phyloP scores from a whole-genome alignment of 108 stramenopile genomes.

The Skeletonema potamos region DNA sequence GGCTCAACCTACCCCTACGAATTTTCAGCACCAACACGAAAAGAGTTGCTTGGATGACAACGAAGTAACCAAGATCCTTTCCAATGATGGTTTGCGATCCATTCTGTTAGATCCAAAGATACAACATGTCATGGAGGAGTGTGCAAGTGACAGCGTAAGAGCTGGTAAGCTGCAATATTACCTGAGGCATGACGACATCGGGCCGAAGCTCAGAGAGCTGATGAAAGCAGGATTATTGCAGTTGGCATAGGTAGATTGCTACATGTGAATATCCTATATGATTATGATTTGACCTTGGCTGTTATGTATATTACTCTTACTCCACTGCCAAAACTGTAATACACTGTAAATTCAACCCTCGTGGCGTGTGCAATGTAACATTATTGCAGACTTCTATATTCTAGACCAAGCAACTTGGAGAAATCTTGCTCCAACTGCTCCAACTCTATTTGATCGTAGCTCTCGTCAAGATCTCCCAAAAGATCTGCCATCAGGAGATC shows the following conservation, averaged over 20 bases:
- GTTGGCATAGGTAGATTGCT: constrained; percentile 26
- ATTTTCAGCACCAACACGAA: not conserved
- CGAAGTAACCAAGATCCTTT: constrained; percentile 33
- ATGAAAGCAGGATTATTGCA: constrained; percentile 46
- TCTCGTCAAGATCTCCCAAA: not conserved
- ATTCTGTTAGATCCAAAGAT: constrained; percentile 50
- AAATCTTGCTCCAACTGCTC: too few relatives aligned
- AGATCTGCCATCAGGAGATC: not conserved
- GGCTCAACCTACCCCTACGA: not conserved
- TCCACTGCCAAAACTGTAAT: too few relatives aligned
- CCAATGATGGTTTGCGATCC: constrained; percentile 39
- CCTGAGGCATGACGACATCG: constrained; percentile 41
- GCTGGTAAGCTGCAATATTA: constrained; percentile 32
- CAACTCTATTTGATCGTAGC: not conserved
- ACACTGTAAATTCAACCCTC: too few relatives aligned
- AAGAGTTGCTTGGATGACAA: not conserved
- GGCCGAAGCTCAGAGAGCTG: constrained; percentile 45
- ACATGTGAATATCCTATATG: too few relatives aligned
- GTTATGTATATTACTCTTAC: too few relatives aligned
- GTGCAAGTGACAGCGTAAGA: constrained; percentile 9
- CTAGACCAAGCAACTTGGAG: too few relatives aligned
- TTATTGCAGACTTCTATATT: too few relatives aligned
- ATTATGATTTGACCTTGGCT: too few relatives aligned
- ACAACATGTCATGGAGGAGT: constrained; percentile 53
- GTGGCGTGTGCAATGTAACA: too few relatives aligned